Evolutionary conservation across 2,329 filamentous ascomycete genomes (phyloP), one percentile per base, ranked within the genome.

Genomic region (Raffaelea deltoideospora): DNA sequence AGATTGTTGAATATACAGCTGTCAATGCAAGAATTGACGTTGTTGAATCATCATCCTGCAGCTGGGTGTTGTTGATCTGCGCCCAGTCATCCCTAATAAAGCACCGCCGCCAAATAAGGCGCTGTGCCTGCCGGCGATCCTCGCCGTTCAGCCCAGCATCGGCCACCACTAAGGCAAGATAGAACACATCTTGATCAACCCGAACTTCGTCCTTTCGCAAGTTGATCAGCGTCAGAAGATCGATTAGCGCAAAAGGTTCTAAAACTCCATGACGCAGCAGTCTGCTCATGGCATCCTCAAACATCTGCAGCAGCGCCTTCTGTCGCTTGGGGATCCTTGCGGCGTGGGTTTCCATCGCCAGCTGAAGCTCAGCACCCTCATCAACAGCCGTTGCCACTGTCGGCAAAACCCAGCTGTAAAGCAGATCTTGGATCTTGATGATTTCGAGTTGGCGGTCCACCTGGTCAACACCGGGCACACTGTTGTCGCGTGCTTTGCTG

Each of bases 11-110:
- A 51, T 76, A 87, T 5, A 85, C 63, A 21, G 76, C 65, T 4
- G 85, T 93, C 39, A 67, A 59, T 23, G 63, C 61, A 20, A 92
- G 57, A 15, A 71, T 62, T 21, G 69, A 64, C 37, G 76, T 63
- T 21, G 85, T 70, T 43, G 81, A 69, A 3, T 63, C 59, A 49
- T 93, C 86, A 39, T 75, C 73, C 51, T 82, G 79, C 41, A 79
- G 65, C 33, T 78, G 73, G 1, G 81, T 88, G 45, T 83, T 75
- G 50, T 90, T 88, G 51, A 92, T 70, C 40, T 63, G 65, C 20
- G 69, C 63, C 90, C 90, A 98, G 51, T 95, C 74, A 53, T 95
- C 87, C 34, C 77, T 74, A 45, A 88, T 69, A 49, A 81, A 81
- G 42, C 85, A 79, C 37, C 90, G 75, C 51, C 90, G 79, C 90